phyloP scores from a whole-genome alignment of 345 rosid genomes.

The Eucalyptus pauciflora region DNA sequence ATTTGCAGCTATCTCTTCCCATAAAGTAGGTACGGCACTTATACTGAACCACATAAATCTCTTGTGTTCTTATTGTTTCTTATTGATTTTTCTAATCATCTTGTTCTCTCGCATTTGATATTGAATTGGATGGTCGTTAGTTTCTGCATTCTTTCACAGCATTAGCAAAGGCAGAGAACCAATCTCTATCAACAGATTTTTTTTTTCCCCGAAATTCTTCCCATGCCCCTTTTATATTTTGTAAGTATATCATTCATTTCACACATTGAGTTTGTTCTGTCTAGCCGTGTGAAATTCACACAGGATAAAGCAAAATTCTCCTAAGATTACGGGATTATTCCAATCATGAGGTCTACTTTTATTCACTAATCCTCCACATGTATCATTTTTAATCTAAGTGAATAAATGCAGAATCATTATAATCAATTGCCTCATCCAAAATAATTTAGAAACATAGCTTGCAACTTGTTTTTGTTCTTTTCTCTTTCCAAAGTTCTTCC shows the following conservation, averaged over 20 bases:
- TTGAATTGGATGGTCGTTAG: background rate
- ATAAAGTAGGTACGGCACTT: background rate
- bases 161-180: background rate
- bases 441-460: background rate
- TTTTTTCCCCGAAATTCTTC: background rate
- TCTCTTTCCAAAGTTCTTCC: background rate
- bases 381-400: background rate
- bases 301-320: background rate
- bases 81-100: background rate
- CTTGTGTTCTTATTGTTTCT: background rate
- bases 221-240: background rate
- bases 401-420: background rate
- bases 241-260: background rate
- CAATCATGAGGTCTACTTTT: background rate
- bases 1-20: background rate
- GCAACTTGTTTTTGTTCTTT: background rate
- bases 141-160: background rate
- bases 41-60: background rate
- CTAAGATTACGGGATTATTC: background rate
- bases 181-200: background rate
- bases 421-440: background rate
- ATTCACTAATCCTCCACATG: background rate
- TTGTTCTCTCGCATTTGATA: background rate
- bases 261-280: background rate
- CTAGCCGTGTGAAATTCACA: background rate